Conservation (phyloP, 2,329 filamentous ascomycete species). For the Monosporascus sp. region DNA sequence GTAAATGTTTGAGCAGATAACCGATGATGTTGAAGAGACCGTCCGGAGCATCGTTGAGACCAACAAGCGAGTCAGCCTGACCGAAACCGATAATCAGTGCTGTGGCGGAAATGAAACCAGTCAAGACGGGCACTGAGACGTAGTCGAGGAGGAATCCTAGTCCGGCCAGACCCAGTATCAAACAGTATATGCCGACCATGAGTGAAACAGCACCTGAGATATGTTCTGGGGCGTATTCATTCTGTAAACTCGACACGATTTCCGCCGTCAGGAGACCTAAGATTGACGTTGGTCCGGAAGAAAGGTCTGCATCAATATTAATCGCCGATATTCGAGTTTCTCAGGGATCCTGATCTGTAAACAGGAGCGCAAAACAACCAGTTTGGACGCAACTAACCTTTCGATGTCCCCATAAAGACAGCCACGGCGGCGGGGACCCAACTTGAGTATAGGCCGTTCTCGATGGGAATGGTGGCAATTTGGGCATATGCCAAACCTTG, state of each 20-base stretch:
- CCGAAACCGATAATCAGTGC: conserved; percentile 61
- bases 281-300: conserved; percentile 59
- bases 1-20: conserved; percentile 51
- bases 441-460: conserved; percentile 54
- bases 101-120: conserved; percentile 61
- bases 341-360: background rate
- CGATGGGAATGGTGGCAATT: conserved; percentile 55
- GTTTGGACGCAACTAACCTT: conserved; percentile 35
- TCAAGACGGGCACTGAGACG: conserved; percentile 59
- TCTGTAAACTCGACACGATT: conserved; percentile 47
- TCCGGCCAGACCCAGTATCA: conserved; percentile 55
- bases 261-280: conserved; percentile 59
- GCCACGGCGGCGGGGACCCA: conserved; percentile 55
- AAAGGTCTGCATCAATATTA: conserved; percentile 41
- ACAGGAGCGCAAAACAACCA: no score
- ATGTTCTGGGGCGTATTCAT: conserved; percentile 47
- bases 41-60: conserved; percentile 43
- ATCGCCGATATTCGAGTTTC: background rate
- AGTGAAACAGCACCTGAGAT: conserved; percentile 59
- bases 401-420: conserved; percentile 57
- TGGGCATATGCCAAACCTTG: conserved; percentile 59
- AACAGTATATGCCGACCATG: conserved; percentile 56
- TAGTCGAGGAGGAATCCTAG: conserved; percentile 63
- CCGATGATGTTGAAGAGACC: conserved; percentile 54
- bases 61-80: conserved; percentile 58